Conservation (phyloP, 495 filamentous ascomycete species). For the Echria macrotheca region DNA sequence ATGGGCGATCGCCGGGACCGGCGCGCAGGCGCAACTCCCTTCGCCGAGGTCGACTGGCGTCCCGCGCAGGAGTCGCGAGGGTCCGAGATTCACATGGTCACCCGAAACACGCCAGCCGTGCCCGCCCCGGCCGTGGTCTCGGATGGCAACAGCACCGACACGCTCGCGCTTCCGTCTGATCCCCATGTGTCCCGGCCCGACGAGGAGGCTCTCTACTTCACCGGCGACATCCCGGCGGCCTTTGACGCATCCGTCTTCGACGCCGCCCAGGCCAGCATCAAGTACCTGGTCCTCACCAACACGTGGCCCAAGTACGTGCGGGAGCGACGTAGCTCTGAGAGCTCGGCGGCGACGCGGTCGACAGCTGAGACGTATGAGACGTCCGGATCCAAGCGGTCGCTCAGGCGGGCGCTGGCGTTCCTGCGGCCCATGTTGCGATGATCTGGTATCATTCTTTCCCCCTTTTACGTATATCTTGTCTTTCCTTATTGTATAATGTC, state of each 20-base stretch:
- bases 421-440: constrained; percentile 12
- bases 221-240: constrained; percentile 38
- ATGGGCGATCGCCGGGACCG: constrained; percentile 6
- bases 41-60: constrained; percentile 15
- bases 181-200: no score
- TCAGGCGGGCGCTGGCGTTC: constrained; percentile 15
- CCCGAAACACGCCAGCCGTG: no score
- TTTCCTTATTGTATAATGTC: neutral
- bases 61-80: constrained; percentile 9
- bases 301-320: constrained; percentile 63
- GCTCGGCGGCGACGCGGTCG: neutral
- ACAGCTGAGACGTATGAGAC: constrained; percentile 1
- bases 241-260: constrained; percentile 55
- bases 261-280: constrained; percentile 54
- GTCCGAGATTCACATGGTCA: constrained; percentile 19
- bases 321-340: constrained; percentile 24
- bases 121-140: no score
- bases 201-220: constrained; percentile 14
- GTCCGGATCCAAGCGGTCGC: constrained; percentile 1
- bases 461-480: no score
- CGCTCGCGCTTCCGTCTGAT: constrained; percentile 9
- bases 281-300: constrained; percentile 63
- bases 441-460: no score
- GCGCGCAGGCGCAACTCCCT: constrained; percentile 16
- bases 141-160: constrained; percentile 8